Conservation (phyloP, 164 flowering plant species). For the Houttuynia cordata region DNA sequence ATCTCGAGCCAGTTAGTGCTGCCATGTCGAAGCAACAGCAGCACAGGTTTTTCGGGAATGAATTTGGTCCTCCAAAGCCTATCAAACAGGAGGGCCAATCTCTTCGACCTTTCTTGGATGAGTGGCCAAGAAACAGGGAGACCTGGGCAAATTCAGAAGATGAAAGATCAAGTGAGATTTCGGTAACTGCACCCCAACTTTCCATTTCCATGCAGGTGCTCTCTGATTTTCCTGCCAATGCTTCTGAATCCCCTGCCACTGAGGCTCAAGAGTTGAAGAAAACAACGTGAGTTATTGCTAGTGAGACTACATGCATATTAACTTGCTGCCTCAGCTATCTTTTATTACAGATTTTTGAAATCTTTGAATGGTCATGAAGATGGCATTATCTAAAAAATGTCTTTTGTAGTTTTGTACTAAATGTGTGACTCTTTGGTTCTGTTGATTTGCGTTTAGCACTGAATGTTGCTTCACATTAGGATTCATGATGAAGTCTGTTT, state of each 20-base stretch:
- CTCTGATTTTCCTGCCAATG: slow-evolving; percentile 47
- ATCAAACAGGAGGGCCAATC: slow-evolving; percentile 55
- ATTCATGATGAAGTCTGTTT: no score
- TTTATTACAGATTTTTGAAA: not conserved
- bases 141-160: slow-evolving; percentile 74
- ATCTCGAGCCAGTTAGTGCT: slow-evolving; percentile 16
- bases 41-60: slow-evolving; percentile 44
- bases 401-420: no score
- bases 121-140: slow-evolving; percentile 72
- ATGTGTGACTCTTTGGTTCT: no score
- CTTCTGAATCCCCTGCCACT: slow-evolving; percentile 61
- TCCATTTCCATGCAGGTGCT: slow-evolving; percentile 79
- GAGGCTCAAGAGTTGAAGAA: slow-evolving; percentile 8
- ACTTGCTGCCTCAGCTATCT: not conserved
- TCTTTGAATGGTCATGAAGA: not conserved
- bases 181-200: slow-evolving; percentile 74
- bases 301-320: not conserved
- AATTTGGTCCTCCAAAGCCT: slow-evolving; percentile 30
- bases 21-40: slow-evolving; percentile 28
- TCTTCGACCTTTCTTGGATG: slow-evolving; percentile 75
- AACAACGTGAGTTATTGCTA: no score
- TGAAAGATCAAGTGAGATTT: slow-evolving; percentile 43
- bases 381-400: not conserved
- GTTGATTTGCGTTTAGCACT: no score
- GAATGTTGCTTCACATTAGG: no score